Evolutionary conservation across 1,139 yeast species (phyloP).

Genomic region (Candida tunisiensis): DNA sequence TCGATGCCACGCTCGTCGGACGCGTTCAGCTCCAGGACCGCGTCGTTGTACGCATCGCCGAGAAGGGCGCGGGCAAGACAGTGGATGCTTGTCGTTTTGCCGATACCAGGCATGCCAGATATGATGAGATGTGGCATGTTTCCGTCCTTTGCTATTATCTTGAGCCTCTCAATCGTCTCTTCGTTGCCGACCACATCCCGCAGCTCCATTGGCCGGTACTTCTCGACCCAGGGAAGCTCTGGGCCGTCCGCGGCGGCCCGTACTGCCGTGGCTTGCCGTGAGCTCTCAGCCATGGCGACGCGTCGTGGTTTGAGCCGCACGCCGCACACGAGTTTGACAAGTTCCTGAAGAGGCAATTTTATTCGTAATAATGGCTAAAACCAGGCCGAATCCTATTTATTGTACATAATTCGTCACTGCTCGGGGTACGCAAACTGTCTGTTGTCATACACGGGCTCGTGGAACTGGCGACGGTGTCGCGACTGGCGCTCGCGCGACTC

Average conservation of each 20-base stretch:
- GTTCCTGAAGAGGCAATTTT: too few species aligned
- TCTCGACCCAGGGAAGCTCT: constrained; percentile 84
- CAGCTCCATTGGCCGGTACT: constrained; percentile 67
- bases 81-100: constrained; percentile 86
- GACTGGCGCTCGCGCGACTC: background rate
- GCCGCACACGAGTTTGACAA: too few species aligned
- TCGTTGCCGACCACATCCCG: constrained; percentile 87
- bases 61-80: constrained; percentile 77
- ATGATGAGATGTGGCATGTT: constrained; percentile 95
- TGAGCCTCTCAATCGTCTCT: constrained; percentile 74
- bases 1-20: constrained; percentile 95
- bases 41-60: constrained; percentile 60
- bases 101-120: constrained; percentile 86
- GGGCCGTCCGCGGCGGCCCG: too few species aligned
- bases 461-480: too few species aligned
- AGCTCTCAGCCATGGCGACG: too few species aligned
- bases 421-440: too few species aligned
- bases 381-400: too few species aligned
- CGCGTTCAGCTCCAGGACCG: constrained; percentile 86
- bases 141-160: constrained; percentile 78
- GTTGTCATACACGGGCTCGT: too few species aligned
- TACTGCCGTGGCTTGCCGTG: too few species aligned
- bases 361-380: too few species aligned
- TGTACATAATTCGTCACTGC: too few species aligned
- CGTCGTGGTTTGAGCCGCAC: too few species aligned